phyloP scores from a whole-genome alignment of 2,329 filamentous ascomycete genomes.

The Exophiala bonariae region DNA sequence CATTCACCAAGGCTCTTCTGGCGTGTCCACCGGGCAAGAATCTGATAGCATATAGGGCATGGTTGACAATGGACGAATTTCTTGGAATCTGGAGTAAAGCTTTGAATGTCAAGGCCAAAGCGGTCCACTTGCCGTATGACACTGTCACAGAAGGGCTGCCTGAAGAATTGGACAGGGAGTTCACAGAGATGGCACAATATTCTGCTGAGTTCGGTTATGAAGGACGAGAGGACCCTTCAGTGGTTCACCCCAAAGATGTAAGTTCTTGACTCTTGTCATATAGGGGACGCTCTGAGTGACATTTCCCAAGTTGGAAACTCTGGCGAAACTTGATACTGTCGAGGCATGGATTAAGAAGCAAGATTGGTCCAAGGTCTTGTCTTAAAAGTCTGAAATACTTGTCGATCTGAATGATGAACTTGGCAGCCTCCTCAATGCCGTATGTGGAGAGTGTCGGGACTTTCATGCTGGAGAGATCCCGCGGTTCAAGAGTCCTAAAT shows the following conservation, averaged over 20 bases:
- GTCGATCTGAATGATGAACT: too few relatives aligned
- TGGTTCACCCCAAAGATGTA: conserved; percentile 16
- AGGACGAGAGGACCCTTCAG: conserved; percentile 23
- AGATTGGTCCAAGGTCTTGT: conserved; percentile 24
- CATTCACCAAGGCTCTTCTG: conserved; percentile 46
- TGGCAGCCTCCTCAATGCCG: too few relatives aligned
- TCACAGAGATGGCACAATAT: conserved; percentile 38
- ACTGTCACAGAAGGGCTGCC: conserved; percentile 36
- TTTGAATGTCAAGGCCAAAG: conserved; percentile 38
- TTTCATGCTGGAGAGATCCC: too few relatives aligned
- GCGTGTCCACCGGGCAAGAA: conserved; percentile 41
- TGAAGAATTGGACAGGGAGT: conserved; percentile 38
- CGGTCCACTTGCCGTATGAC: conserved; percentile 31
- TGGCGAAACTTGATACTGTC: conserved; percentile 13
- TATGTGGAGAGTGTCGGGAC: too few relatives aligned
- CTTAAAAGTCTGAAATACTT: too few relatives aligned
- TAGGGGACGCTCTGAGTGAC: too few relatives aligned
- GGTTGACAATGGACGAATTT: conserved; percentile 36
- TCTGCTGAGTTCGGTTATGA: conserved; percentile 44
- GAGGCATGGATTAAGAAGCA: conserved; percentile 27
- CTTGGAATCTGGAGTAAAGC: conserved; percentile 38
- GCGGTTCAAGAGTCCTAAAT: too few relatives aligned
- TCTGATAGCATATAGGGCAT: conserved; percentile 47
- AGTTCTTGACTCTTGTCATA: too few relatives aligned
- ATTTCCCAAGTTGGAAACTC: conserved; percentile 10